A percentile compares a stretch with the other conserved stretches of the same genome.
phyloP scores from a whole-genome alignment of 805 yeast genomes.

The Yamadazyma takamatsuzukensis region DNA sequence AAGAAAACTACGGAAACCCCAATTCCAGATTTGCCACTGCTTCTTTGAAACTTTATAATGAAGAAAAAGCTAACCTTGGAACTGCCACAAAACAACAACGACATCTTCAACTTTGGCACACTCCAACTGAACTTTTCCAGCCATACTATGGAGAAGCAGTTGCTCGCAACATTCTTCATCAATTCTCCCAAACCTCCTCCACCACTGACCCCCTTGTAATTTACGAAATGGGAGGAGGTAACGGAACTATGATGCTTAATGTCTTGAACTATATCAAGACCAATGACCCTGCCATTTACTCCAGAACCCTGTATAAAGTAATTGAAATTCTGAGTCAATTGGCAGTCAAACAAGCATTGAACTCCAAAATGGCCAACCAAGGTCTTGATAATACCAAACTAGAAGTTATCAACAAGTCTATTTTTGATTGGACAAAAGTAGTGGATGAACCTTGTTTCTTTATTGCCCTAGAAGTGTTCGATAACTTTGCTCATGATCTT shows the following conservation, averaged over 20 bases:
- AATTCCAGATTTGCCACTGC: slow-evolving; percentile 25
- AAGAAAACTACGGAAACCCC: slow-evolving; percentile 14
- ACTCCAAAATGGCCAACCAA: slow-evolving; percentile 26
- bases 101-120: slow-evolving; percentile 77
- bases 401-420: slow-evolving; percentile 67
- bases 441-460: slow-evolving; percentile 70
- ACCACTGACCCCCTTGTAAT: slow-evolving; percentile 58
- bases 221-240: slow-evolving; percentile 89
- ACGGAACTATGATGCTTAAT: slow-evolving; percentile 80
- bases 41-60: slow-evolving; percentile 15
- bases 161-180: slow-evolving; percentile 71
- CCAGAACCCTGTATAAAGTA: slow-evolving; percentile 61
- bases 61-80: slow-evolving; percentile 20
- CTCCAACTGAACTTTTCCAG: slow-evolving; percentile 81
- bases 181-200: slow-evolving; percentile 60
- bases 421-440: slow-evolving; percentile 64
- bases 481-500: slow-evolving; percentile 79
- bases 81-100: slow-evolving; percentile 21
- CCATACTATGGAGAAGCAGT: slow-evolving; percentile 85
- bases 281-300: slow-evolving; percentile 71
- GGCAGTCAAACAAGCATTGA: slow-evolving; percentile 53
- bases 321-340: slow-evolving; percentile 67
- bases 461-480: slow-evolving; percentile 78
- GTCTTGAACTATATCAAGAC: slow-evolving; percentile 60
- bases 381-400: slow-evolving; percentile 56